A percentile compares a stretch with the other conserved stretches of the same genome.
phyloP scores from a whole-genome alignment of 169 alveolate species.

The Eimeria maxima region DNA sequence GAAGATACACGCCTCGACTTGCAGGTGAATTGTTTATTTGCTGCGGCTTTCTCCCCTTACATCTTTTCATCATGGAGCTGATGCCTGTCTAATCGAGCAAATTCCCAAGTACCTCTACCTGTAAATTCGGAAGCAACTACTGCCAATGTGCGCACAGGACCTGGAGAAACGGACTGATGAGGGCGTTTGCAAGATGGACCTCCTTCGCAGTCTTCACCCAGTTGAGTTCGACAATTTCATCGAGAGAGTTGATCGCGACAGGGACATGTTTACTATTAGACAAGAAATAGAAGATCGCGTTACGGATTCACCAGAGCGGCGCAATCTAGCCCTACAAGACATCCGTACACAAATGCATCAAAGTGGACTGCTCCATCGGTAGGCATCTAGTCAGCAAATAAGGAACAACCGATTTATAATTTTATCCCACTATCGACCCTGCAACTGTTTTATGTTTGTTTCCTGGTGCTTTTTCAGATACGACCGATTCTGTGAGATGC shows the following conservation, averaged over 20 bases:
- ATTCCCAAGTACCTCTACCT: neutral
- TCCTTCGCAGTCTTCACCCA: constrained; percentile 79
- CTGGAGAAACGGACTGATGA: constrained; percentile 80
- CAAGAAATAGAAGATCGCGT: constrained; percentile 81
- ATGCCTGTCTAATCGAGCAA: neutral
- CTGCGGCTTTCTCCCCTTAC: neutral
- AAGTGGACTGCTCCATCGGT: constrained; percentile 78
- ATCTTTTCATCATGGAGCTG: neutral
- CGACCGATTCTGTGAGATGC: constrained; percentile 78
- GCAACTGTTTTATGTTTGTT: neutral
- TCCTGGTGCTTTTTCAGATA: constrained; percentile 8
- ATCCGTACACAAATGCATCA: constrained; percentile 78
- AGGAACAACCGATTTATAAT: neutral
- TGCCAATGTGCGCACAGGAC: constrained; percentile 2
- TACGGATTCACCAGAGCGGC: constrained; percentile 75
- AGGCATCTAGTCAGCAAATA: neutral
- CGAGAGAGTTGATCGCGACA: constrained; percentile 81
- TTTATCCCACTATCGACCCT: neutral
- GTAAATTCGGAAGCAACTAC: too few species aligned
- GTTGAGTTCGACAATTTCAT: constrained; percentile 75
- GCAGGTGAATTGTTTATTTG: constrained; percentile 10
- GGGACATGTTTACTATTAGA: constrained; percentile 75
- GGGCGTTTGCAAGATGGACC: constrained; percentile 83
- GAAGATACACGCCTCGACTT: constrained; percentile 78
- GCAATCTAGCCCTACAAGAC: constrained; percentile 60